These are phyloP conservation scores for Kuraishia borneana DNA, from an alignment of 805 yeast genomes.

Conservation along the genomic window DNA sequence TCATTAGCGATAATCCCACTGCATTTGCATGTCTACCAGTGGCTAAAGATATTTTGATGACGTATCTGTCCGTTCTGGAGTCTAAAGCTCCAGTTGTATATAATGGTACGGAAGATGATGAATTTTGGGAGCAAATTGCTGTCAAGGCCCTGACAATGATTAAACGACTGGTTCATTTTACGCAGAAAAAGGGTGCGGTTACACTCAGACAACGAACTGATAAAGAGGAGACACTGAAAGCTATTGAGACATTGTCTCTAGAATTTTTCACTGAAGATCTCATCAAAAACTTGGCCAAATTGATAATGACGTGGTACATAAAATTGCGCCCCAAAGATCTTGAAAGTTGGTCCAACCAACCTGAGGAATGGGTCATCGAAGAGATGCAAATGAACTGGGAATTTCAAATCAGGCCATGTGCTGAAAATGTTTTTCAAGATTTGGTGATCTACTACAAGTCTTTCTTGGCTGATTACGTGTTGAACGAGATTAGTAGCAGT, in stretches of 20 bases:
- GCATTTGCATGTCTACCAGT: conserved; percentile 60
- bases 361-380: conserved; percentile 89
- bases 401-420: conserved; percentile 75
- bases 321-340: conserved; percentile 65
- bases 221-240: conserved; percentile 42
- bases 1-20: conserved; percentile 52
- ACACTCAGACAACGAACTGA: conserved; percentile 51
- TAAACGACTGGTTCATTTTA: conserved; percentile 50
- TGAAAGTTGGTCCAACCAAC: conserved; percentile 74
- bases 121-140: conserved; percentile 67
- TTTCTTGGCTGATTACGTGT: conserved; percentile 38
- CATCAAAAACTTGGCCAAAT: conserved; percentile 47
- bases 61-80: conserved; percentile 49
- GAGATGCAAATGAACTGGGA: conserved; percentile 73
- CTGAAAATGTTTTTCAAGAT: conserved; percentile 75
- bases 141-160: conserved; percentile 55
- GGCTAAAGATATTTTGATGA: conserved; percentile 47
- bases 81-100: conserved; percentile 58
- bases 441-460: conserved; percentile 54
- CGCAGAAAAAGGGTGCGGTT: conserved; percentile 57
- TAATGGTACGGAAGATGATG: conserved; percentile 41
- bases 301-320: conserved; percentile 65
- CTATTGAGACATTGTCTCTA: conserved; percentile 38
- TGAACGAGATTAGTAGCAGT: conserved; percentile 30
- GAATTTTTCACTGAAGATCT: conserved; percentile 50